Evolutionary conservation across 2,329 filamentous ascomycete species (phyloP).

Genomic region (Cercospora beticola): DNA sequence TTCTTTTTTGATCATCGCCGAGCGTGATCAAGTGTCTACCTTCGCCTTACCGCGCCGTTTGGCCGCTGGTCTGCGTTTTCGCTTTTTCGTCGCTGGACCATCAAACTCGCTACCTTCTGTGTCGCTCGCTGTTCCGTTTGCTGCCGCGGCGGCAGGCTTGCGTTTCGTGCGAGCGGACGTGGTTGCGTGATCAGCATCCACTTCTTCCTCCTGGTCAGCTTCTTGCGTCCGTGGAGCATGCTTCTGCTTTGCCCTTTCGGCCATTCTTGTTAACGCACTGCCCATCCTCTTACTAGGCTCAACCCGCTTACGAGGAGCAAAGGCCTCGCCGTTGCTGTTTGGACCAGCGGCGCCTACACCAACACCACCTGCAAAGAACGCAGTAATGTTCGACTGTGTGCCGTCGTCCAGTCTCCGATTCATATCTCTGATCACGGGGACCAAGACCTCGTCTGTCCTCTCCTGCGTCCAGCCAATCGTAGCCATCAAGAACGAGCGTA

Average conservation of each 20-base stretch:
- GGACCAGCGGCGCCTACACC: constrained; percentile 58
- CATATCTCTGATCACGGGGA: constrained; percentile 95
- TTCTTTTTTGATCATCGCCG: not conserved
- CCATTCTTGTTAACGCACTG: constrained; percentile 68
- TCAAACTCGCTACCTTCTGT: constrained; percentile 2
- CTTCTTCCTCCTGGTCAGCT: not conserved
- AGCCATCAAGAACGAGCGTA: constrained; percentile 80
- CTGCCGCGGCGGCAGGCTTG: not conserved
- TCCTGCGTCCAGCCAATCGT: constrained; percentile 93
- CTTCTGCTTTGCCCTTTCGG: constrained; percentile 51
- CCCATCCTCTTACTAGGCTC: constrained; percentile 74
- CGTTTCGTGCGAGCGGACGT: not conserved
- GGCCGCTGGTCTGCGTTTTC: not conserved
- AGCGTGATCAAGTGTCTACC: not conserved
- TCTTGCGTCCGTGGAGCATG: not conserved
- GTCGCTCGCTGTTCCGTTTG: not conserved
- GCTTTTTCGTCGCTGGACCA: not conserved
- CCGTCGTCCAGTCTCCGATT: constrained; percentile 84
- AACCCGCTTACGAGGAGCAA: constrained; percentile 66
- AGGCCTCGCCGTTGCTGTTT: constrained; percentile 53
- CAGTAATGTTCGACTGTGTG: constrained; percentile 94
- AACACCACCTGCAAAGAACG: constrained; percentile 76
- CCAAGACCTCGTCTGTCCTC: constrained; percentile 89
- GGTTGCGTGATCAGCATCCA: not conserved
- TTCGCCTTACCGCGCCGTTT: not conserved